Percentiles rank a stretch among this genome's conserved stretches.
These are phyloP conservation scores for Climacium dendroides DNA, from an alignment of 225 moss, liverwort and hornwort species.

Conservation along the genomic window DNA sequence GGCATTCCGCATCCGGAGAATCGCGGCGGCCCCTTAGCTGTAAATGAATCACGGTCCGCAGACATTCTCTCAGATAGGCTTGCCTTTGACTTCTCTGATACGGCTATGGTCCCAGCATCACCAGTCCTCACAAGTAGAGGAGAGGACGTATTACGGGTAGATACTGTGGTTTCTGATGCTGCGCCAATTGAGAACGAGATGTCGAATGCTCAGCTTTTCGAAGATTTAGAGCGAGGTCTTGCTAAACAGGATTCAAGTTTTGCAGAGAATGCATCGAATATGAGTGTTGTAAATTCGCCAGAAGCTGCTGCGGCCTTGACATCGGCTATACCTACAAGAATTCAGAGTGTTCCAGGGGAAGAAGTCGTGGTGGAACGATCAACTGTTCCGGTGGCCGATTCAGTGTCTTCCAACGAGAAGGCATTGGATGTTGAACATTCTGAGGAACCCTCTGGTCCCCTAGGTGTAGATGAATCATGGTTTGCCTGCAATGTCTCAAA, in stretches of 20 bases:
- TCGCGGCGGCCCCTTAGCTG: not conserved
- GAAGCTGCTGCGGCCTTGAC: not conserved
- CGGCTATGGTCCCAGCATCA: not conserved
- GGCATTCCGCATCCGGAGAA: not conserved
- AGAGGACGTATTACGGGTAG: not conserved
- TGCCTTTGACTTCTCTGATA: not conserved
- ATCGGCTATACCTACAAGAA: not conserved
- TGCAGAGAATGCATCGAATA: not conserved
- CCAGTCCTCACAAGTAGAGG: not conserved
- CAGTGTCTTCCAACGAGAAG: not conserved
- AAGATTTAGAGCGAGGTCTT: slow-evolving; percentile 1
- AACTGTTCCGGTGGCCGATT: not conserved
- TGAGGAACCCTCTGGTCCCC: not conserved
- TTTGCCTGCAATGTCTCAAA: not conserved
- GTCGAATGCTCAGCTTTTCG: not conserved
- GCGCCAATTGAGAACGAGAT: not conserved
- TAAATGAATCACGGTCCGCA: not conserved
- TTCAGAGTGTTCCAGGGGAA: not conserved
- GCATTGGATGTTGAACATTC: not conserved
- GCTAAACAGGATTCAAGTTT: not conserved
- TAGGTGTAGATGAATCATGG: not conserved
- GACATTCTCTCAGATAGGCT: not conserved
- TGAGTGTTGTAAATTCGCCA: not conserved
- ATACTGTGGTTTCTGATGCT: slow-evolving; percentile 1
- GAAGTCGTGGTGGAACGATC: not conserved